phyloP scores from a whole-genome alignment of 2,329 filamentous ascomycete species.

The Emmonsiellopsis sp. region DNA sequence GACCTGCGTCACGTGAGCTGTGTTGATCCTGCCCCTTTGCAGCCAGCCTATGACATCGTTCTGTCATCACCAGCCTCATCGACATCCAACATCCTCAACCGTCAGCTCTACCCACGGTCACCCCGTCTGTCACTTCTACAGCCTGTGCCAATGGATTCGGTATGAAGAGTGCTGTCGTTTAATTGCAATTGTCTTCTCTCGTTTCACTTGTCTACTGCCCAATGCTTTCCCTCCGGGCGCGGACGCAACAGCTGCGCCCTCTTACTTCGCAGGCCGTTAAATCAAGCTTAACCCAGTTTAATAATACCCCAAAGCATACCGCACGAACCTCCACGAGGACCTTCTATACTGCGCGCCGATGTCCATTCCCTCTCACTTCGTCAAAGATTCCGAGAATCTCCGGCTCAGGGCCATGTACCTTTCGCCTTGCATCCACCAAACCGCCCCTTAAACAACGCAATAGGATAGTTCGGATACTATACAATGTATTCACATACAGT shows the following conservation, averaged over 20 bases:
- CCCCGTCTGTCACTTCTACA: background rate
- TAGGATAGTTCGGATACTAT: conserved; percentile 45
- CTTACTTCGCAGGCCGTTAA: background rate
- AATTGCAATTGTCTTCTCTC: background rate
- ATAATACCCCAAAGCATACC: background rate
- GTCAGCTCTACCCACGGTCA: background rate
- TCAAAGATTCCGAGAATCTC: background rate
- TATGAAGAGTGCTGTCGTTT: background rate
- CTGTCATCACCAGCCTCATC: background rate
- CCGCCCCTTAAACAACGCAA: conserved; percentile 17
- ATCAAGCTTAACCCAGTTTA: background rate
- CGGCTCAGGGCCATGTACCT: background rate
- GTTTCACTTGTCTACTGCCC: background rate
- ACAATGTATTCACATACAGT: conserved; percentile 60
- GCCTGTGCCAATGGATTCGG: background rate
- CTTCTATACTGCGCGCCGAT: conserved; percentile 17
- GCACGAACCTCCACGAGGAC: conserved; percentile 3
- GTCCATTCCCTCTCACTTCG: conserved; percentile 11
- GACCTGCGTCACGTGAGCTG: no score
- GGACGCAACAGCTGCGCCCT: background rate
- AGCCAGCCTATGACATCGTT: no score
- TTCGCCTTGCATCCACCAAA: conserved; percentile 22
- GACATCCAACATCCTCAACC: background rate
- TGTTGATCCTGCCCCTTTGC: no score
- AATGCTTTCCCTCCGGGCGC: background rate